Evolutionary conservation across 495 filamentous ascomycete species (phyloP).

Genomic region (Xylaria nigripes): DNA sequence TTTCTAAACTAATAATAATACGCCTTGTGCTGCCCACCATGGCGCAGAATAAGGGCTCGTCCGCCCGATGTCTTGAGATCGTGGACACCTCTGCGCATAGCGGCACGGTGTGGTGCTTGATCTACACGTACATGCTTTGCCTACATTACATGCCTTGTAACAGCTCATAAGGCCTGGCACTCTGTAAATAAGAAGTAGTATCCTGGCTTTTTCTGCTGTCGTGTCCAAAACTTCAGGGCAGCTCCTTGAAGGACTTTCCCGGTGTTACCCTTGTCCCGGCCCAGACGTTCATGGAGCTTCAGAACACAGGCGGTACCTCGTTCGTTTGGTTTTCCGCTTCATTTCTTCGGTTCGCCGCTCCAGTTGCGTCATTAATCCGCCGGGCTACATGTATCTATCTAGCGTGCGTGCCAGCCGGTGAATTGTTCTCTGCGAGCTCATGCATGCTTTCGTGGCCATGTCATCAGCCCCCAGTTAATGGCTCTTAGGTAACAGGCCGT

Average conservation of each 20-base stretch:
- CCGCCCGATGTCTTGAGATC: slow-evolving; percentile 13
- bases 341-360: slow-evolving; percentile 24
- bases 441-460: slow-evolving; percentile 41
- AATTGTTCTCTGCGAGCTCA: slow-evolving; percentile 31
- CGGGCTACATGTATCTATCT: slow-evolving; percentile 22
- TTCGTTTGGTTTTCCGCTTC: slow-evolving; percentile 22
- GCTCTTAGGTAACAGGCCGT: slow-evolving; percentile 13
- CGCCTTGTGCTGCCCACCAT: slow-evolving; percentile 19
- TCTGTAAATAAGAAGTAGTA: too few relatives aligned
- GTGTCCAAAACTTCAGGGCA: slow-evolving; percentile 18
- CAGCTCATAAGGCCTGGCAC: too few relatives aligned
- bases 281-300: slow-evolving; percentile 11
- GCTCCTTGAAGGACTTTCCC: slow-evolving; percentile 20
- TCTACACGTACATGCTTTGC: not conserved
- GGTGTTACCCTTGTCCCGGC: slow-evolving; percentile 12
- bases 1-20: slow-evolving; percentile 14
- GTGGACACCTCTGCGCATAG: slow-evolving; percentile 12
- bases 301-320: slow-evolving; percentile 12
- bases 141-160: not conserved
- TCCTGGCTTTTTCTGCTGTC: slow-evolving; percentile 12
- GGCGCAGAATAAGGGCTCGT: slow-evolving; percentile 6
- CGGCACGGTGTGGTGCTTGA: slow-evolving; percentile 10
- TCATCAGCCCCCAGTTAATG: slow-evolving; percentile 29
- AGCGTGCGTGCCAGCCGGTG: slow-evolving; percentile 24
- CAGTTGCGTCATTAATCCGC: slow-evolving; percentile 31